These are phyloP conservation scores for Mycena rebaudengoi DNA, from an alignment of 768 basidiomycete genomes.

Conservation along the genomic window DNA sequence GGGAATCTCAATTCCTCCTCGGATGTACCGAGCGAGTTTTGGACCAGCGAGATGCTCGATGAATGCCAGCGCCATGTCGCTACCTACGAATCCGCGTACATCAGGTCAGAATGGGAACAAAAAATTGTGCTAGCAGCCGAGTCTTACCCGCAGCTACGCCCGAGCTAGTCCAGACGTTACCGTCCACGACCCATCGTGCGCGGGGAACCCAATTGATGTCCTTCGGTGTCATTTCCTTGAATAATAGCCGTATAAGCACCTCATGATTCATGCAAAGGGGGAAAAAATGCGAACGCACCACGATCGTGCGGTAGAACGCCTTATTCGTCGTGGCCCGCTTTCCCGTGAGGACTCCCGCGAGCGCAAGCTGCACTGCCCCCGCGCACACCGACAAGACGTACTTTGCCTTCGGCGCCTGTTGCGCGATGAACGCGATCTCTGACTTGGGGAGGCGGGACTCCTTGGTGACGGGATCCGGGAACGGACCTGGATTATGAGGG, in stretches of 20 bases:
- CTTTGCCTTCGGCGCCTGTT: constrained; percentile 37
- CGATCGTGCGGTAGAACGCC: constrained; percentile 32
- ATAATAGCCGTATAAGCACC: not conserved
- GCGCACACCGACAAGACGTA: constrained; percentile 47
- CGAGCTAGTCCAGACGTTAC: constrained; percentile 48
- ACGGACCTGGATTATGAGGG: too few species aligned
- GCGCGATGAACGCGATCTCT: constrained; percentile 33
- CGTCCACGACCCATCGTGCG: constrained; percentile 44
- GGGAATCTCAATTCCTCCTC: constrained; percentile 29
- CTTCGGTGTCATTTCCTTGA: constrained; percentile 25
- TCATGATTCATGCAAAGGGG: not conserved
- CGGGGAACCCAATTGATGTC: constrained; percentile 43
- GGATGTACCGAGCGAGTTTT: constrained; percentile 25
- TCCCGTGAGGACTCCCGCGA: constrained; percentile 41
- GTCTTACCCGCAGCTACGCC: constrained; percentile 45
- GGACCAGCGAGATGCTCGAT: constrained; percentile 37
- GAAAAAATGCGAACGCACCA: constrained; percentile 19
- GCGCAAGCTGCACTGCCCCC: constrained; percentile 41
- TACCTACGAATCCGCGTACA: constrained; percentile 24
- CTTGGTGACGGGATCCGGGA: not conserved
- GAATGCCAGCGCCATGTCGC: constrained; percentile 46
- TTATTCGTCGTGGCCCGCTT: constrained; percentile 50
- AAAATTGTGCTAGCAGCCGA: not conserved
- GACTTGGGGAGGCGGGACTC: constrained; percentile 3
- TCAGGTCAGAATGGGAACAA: not conserved